Percentiles rank a stretch among this genome's conserved stretches.
These are phyloP conservation scores for Nidularia sp. DNA, from an alignment of 768 basidiomycete genomes.

Conservation along the genomic window DNA sequence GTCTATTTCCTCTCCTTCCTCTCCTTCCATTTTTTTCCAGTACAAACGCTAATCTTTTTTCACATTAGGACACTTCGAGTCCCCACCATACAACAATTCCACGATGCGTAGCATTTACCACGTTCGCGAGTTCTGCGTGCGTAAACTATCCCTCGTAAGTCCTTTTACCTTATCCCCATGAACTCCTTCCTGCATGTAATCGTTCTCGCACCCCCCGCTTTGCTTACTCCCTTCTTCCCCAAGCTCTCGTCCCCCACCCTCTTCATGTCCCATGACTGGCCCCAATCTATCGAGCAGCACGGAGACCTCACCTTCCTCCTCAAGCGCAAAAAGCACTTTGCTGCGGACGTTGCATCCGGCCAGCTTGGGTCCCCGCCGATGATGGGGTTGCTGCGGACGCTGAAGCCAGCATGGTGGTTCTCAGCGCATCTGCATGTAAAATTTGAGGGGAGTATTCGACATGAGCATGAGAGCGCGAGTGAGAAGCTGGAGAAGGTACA, in stretches of 20 bases:
- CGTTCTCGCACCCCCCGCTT: neutral
- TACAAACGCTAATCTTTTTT: neutral
- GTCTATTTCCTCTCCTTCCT: neutral
- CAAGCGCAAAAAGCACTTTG: constrained; percentile 74
- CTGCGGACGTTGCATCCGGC: constrained; percentile 60
- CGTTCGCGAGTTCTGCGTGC: constrained; percentile 79
- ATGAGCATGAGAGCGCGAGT: neutral
- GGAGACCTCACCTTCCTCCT: constrained; percentile 68
- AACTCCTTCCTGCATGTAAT: too few relatives aligned
- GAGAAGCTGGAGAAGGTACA: neutral
- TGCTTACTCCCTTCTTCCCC: constrained; percentile 8
- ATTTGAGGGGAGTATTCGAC: constrained; percentile 64
- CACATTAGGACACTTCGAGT: constrained; percentile 72
- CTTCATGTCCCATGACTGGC: constrained; percentile 98
- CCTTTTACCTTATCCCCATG: neutral
- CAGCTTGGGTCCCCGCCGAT: constrained; percentile 84
- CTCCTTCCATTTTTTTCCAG: too few relatives aligned
- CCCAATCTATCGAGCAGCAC: constrained; percentile 75
- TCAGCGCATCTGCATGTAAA: constrained; percentile 87
- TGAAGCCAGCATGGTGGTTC: constrained; percentile 89
- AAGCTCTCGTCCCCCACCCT: constrained; percentile 63
- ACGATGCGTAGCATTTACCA: constrained; percentile 87
- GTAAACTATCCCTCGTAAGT: constrained; percentile 69
- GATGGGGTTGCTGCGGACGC: constrained; percentile 65
- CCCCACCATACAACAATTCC: constrained; percentile 70